Evolutionary conservation across 805 yeast genomes (phyloP).

Genomic region (Ascoidea asiatica): DNA sequence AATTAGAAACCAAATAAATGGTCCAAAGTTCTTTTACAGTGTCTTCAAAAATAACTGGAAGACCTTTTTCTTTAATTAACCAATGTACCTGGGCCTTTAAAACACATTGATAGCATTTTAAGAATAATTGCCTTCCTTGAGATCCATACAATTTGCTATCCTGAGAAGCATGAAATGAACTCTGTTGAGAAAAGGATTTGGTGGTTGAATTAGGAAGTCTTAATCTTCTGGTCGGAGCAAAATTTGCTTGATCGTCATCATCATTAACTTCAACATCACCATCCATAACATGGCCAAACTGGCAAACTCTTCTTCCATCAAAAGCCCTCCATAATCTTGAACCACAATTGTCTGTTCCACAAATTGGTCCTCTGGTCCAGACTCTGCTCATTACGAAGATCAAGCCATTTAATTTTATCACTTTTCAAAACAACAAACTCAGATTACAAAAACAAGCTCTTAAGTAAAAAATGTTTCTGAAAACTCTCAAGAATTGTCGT

Average conservation of each 20-base stretch:
- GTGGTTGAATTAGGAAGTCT: conserved; percentile 29
- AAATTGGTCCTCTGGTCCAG: conserved; percentile 51
- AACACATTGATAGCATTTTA: conserved; percentile 35
- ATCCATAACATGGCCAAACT: conserved; percentile 80
- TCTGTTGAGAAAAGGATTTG: conserved; percentile 20
- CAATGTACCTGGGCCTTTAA: conserved; percentile 33
- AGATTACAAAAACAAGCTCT: no score
- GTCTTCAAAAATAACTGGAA: conserved; percentile 18
- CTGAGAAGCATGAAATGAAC: conserved; percentile 12
- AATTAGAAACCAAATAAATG: conserved; percentile 12
- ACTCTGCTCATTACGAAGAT: not conserved
- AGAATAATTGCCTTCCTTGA: conserved; percentile 28
- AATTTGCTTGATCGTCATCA: conserved; percentile 51
- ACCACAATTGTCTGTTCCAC: conserved; percentile 86
- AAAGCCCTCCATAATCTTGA: conserved; percentile 58
- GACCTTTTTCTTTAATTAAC: conserved; percentile 20
- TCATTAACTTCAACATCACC: conserved; percentile 70
- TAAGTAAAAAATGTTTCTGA: no score
- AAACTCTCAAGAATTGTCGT: no score
- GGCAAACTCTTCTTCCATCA: conserved; percentile 77
- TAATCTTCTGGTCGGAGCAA: conserved; percentile 38
- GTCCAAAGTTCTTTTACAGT: conserved; percentile 26
- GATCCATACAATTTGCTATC: conserved; percentile 29
- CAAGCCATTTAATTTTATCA: no score
- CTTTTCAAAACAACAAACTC: no score